These are phyloP conservation scores for Escallonia rubra DNA, from an alignment of 129 eudicot genomes.

Conservation along the genomic window DNA sequence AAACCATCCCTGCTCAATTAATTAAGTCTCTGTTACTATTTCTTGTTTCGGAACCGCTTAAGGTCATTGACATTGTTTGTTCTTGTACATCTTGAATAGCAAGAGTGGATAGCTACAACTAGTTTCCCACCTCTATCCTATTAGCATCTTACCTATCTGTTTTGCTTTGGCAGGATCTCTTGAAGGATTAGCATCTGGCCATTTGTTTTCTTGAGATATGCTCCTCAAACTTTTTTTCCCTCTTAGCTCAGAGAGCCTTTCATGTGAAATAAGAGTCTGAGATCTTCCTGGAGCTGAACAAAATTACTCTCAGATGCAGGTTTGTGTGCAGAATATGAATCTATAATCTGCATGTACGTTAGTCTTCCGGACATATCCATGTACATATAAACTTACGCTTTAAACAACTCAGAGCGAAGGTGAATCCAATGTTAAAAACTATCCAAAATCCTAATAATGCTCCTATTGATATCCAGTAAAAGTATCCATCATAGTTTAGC, in stretches of 20 bases:
- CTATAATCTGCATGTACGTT: background rate
- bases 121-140: background rate
- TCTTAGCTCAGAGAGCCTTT: background rate
- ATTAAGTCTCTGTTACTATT: background rate
- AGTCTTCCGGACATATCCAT: background rate
- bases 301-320: background rate
- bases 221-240: background rate
- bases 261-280: background rate
- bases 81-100: background rate
- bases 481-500: slow-evolving; percentile 4
- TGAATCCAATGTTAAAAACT: slow-evolving; percentile 4
- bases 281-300: slow-evolving; percentile 12
- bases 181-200: background rate
- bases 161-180: slow-evolving; percentile 2
- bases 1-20: slow-evolving; percentile 4
- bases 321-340: background rate
- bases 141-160: slow-evolving; percentile 11
- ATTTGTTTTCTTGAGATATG: slow-evolving; percentile 1
- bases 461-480: slow-evolving; percentile 13
- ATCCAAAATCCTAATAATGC: slow-evolving; percentile 10
- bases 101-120: background rate
- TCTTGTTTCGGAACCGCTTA: background rate
- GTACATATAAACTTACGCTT: slow-evolving; percentile 2
- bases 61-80: background rate
- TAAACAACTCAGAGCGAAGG: slow-evolving; percentile 2